A percentile compares a stretch with the other conserved stretches of the same genome.
Evolutionary conservation across 345 rosid genomes (phyloP).

Genomic region (Lagerstroemia speciosa): DNA sequence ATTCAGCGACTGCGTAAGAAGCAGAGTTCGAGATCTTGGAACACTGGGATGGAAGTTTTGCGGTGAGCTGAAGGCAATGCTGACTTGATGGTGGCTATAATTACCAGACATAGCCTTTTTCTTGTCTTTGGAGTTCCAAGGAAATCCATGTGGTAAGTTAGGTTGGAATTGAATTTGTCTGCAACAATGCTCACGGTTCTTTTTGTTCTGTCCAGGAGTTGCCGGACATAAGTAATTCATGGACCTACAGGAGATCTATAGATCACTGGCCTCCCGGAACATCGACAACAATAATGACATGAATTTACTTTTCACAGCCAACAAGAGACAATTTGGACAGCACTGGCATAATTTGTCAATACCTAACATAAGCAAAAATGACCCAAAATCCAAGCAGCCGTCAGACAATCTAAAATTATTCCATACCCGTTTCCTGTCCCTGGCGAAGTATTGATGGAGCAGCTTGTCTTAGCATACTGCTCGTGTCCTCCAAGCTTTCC

Average conservation of each 20-base stretch:
- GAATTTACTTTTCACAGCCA: too few relatives aligned
- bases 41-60: not conserved
- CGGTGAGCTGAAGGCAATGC: not conserved
- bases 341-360: too few relatives aligned
- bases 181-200: not conserved
- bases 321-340: too few relatives aligned
- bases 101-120: not conserved
- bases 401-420: not conserved
- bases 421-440: not conserved
- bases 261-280: not conserved
- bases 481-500: not conserved
- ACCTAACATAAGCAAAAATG: not conserved
- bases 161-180: not conserved
- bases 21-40: not conserved
- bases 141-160: not conserved
- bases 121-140: not conserved
- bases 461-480: not conserved
- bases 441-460: not conserved
- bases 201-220: not conserved
- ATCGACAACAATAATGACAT: not conserved
- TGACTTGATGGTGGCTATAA: not conserved
- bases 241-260: not conserved
- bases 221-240: not conserved
- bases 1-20: not conserved
- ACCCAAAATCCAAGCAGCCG: not conserved